Conservation (phyloP, 805 yeast genomes). For the Naumovozyma baii region DNA sequence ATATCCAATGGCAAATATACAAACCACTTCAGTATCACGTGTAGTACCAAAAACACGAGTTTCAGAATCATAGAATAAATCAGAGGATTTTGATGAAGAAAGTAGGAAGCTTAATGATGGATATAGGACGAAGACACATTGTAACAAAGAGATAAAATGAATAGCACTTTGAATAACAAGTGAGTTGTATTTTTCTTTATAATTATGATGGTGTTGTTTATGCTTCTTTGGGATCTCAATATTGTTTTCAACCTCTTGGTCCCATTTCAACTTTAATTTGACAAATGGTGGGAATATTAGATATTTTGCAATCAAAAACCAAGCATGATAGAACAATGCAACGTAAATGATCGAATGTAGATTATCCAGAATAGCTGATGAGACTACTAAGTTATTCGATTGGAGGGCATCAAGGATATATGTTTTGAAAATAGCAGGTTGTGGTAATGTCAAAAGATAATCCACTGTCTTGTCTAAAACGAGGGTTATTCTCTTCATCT, state of each 20-base stretch:
- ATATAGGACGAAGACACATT: constrained; percentile 55
- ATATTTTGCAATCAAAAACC: constrained; percentile 21
- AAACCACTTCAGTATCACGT: constrained; percentile 21
- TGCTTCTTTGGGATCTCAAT: constrained; percentile 3
- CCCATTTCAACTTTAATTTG: constrained; percentile 8
- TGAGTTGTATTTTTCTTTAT: constrained; percentile 8
- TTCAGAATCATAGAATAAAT: constrained; percentile 12
- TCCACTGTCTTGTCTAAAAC: constrained; percentile 4
- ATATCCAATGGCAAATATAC: constrained; percentile 54
- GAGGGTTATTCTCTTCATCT: neutral
- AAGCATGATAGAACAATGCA: constrained; percentile 24
- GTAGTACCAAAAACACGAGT: constrained; percentile 21
- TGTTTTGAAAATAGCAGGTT: constrained; percentile 9
- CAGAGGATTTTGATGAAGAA: constrained; percentile 2
- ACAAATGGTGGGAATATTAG: constrained; percentile 23
- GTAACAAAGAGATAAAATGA: constrained; percentile 81
- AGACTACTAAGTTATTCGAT: constrained; percentile 6
- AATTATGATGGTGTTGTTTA: constrained; percentile 1
- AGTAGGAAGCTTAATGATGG: constrained; percentile 24
- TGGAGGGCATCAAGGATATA: constrained; percentile 12
- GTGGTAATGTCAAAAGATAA: constrained; percentile 13
- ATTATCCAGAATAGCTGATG: constrained; percentile 14
- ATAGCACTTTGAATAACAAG: constrained; percentile 25
- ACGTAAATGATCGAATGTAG: constrained; percentile 25
- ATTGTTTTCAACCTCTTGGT: constrained; percentile 7